Conservation (phyloP, 2,329 filamentous ascomycete species). For the Aspergillus ustus region DNA sequence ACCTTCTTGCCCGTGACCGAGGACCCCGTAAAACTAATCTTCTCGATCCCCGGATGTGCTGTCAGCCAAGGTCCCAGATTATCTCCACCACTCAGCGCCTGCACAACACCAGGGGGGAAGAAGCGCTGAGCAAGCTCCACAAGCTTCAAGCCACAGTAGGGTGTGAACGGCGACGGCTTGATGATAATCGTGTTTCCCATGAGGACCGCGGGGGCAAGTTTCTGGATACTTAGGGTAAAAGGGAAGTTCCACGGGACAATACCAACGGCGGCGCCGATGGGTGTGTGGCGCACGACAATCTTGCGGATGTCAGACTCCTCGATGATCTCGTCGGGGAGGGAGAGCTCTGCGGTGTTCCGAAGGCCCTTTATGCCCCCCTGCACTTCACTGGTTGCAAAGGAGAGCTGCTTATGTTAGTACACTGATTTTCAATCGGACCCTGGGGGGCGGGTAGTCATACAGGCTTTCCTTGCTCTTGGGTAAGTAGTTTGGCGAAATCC, state of each 20-base stretch:
- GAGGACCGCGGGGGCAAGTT: conserved; percentile 55
- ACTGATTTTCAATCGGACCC: neutral
- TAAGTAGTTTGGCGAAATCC: conserved; percentile 43
- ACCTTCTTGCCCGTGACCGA: conserved; percentile 56
- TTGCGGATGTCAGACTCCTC: conserved; percentile 50
- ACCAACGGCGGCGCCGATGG: conserved; percentile 52
- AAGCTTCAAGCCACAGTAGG: conserved; percentile 61
- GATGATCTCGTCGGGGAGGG: conserved; percentile 48
- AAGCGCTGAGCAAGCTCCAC: conserved; percentile 55
- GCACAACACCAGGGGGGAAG: conserved; percentile 61
- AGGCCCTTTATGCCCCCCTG: conserved; percentile 27
- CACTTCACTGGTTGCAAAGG: conserved; percentile 33
- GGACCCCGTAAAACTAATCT: conserved; percentile 65
- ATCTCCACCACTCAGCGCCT: conserved; percentile 60
- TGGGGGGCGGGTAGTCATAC: neutral
- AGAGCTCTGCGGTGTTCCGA: conserved; percentile 20
- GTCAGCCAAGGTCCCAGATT: conserved; percentile 60
- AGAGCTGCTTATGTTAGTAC: conserved; percentile 15
- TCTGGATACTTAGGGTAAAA: conserved; percentile 49
- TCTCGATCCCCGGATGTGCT: conserved; percentile 57
- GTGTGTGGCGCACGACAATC: conserved; percentile 42
- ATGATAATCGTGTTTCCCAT: conserved; percentile 61
- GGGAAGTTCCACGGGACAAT: conserved; percentile 67
- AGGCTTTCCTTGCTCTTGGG: conserved; percentile 50
- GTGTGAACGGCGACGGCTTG: conserved; percentile 55